Evolutionary conservation across 2,329 filamentous ascomycete genomes (phyloP).

Genomic region (Botrytis byssoidea): DNA sequence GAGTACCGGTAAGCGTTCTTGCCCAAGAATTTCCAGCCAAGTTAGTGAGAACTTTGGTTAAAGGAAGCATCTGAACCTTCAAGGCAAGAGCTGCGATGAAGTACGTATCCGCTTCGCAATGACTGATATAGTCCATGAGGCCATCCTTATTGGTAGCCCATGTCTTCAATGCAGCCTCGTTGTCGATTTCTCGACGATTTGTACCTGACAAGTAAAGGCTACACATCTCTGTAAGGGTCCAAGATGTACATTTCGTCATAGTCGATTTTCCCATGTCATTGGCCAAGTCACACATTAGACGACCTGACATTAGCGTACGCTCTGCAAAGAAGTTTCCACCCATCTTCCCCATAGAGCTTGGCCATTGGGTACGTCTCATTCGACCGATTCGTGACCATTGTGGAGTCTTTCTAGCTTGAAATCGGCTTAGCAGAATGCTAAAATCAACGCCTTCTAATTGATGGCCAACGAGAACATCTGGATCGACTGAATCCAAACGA

Average conservation of each 20-base stretch:
- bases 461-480: slow-evolving; percentile 91
- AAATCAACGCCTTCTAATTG: slow-evolving; percentile 97
- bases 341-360: slow-evolving; percentile 77
- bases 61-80: slow-evolving; percentile 83
- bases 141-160: slow-evolving; percentile 84
- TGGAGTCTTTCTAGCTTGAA: slow-evolving; percentile 86
- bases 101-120: slow-evolving; percentile 93
- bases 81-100: slow-evolving; percentile 90
- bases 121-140: slow-evolving; percentile 87
- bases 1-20: slow-evolving; percentile 88
- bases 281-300: slow-evolving; percentile 87
- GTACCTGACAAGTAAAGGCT: slow-evolving; percentile 74
- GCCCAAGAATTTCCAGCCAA: slow-evolving; percentile 98
- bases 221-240: slow-evolving; percentile 98
- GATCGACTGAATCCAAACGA: slow-evolving; percentile 82
- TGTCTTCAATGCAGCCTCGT: slow-evolving; percentile 79
- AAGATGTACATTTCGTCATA: slow-evolving; percentile 96
- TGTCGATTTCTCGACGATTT: slow-evolving; percentile 77
- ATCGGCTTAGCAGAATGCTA: slow-evolving; percentile 79
- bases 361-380: slow-evolving; percentile 81
- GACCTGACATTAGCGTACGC: slow-evolving; percentile 82
- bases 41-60: slow-evolving; percentile 95
- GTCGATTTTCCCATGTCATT: slow-evolving; percentile 97
- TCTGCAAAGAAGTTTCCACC: slow-evolving; percentile 92
- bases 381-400: slow-evolving; percentile 94